Base-by-base conservation (phyloP, 441 rosid species). In the Isatis lusitanica region DNA sequence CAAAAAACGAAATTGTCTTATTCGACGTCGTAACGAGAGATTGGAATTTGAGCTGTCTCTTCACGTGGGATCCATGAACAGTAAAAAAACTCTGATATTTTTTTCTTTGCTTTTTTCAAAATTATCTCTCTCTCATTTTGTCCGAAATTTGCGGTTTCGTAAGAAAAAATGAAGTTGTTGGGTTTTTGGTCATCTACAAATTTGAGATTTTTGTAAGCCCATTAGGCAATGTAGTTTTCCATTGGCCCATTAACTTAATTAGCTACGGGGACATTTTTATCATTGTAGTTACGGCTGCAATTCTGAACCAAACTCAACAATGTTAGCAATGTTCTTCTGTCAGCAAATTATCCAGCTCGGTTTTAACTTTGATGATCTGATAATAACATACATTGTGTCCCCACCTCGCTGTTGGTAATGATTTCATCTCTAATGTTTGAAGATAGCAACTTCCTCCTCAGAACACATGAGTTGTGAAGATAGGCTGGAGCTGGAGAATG, bases 11-110 rank as follows among this genome's bases (percentile, higher is more conserved):
- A 75, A 40, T 66, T 77, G 80, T 46, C 42, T 31, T 44, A 61
- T 66, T 59, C 80, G 74, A 61, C 80, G 70, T 66, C 77, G 74
- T 77, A 24, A 66, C 24, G 44, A 46, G 70, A 53, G 70, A 53
- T 77, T 48, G 73, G 77, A 60, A 72, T 72, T 77, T 61, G 80
- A 71, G 80, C 77, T 77, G 74, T 72, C 74, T 67, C 40, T 53
- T 72, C 80, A 72, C 70, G 70, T 72, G 80, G 77, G 77, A 7
- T 66, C 77, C 77, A 71, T 70, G 24, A 69, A 47, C 74, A 75
- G 47, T 68, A 7, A 64, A 44, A 44, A 12, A 7, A 17, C 15
- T 53, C 26, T 42, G 33, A 68, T 53, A 16, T 53, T 68, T 31
- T 68, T 17, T 42, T 30, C 36, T 13, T 68, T 16, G 9, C 53